Conservation (phyloP, 768 basidiomycete genomes). For the Lentinula raphanica region DNA sequence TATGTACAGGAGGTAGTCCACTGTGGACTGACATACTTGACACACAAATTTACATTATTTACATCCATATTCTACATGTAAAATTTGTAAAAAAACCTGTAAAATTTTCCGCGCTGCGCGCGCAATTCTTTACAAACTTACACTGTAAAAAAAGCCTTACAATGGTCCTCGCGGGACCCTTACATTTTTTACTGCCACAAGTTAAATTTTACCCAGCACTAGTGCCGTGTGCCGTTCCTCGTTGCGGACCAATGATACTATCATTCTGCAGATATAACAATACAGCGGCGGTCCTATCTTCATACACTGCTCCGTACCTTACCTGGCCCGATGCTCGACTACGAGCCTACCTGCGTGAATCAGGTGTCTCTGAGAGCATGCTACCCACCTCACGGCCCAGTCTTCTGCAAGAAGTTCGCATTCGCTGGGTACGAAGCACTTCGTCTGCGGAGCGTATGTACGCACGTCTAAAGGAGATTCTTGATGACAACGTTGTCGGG, state of each 20-base stretch:
- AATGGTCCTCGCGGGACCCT: no score
- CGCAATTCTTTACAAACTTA: no score
- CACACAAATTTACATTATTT: no score
- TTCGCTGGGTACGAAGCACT: conserved; percentile 70
- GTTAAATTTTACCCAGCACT: no score
- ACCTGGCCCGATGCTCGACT: conserved; percentile 92
- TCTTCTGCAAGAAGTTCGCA: conserved; percentile 78
- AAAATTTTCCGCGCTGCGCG: no score
- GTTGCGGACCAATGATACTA: not conserved
- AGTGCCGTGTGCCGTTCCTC: no score
- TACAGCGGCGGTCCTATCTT: not conserved
- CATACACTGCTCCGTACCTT: conserved; percentile 56
- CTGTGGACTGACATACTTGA: no score
- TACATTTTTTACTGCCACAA: no score
- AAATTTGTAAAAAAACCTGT: no score
- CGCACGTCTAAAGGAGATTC: conserved; percentile 55
- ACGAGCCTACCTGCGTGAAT: conserved; percentile 82
- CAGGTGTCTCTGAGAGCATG: conserved; percentile 62
- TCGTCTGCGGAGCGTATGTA: conserved; percentile 54
- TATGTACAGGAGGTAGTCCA: no score
- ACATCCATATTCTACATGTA: no score
- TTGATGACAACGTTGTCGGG: conserved; percentile 57
- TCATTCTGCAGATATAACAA: conserved; percentile 35
- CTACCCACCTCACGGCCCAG: conserved; percentile 64
- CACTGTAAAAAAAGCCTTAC: no score